These are phyloP conservation scores for Plasmodium chabaudi DNA, from an alignment of 169 alveolate species.

Conservation along the genomic window DNA sequence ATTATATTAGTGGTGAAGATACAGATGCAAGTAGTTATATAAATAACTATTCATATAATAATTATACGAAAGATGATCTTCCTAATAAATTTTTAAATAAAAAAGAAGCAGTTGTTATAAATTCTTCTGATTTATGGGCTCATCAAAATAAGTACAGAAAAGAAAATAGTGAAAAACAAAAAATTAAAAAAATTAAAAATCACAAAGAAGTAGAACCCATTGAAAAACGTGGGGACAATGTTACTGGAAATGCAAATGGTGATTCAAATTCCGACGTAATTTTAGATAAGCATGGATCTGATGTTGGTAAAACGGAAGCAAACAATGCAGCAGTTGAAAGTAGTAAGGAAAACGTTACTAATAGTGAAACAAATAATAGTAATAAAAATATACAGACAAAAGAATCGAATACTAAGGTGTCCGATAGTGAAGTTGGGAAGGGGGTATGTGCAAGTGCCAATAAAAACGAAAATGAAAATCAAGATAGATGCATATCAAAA, in stretches of 20 bases:
- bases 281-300: too few relatives aligned
- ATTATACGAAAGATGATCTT: slow-evolving; percentile 27
- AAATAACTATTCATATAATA: slow-evolving; percentile 32
- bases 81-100: slow-evolving; percentile 36
- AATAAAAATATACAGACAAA: neutral
- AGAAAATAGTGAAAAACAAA: slow-evolving; percentile 58
- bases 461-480: neutral
- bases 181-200: slow-evolving; percentile 54
- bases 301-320: too few relatives aligned
- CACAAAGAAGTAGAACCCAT: slow-evolving; percentile 33
- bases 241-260: neutral
- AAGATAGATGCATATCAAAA: neutral
- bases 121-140: slow-evolving; percentile 83
- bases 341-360: neutral
- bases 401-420: neutral
- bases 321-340: neutral
- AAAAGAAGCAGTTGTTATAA: slow-evolving; percentile 81
- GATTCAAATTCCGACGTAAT: too few relatives aligned
- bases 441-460: neutral
- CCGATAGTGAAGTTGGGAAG: neutral
- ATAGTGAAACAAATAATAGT: neutral
- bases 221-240: neutral
- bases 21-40: neutral
- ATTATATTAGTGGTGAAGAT: too few relatives aligned
- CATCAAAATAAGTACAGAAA: slow-evolving; percentile 77